Conservation (phyloP, 2,329 filamentous ascomycete species). For the Colletotrichum abscissum region DNA sequence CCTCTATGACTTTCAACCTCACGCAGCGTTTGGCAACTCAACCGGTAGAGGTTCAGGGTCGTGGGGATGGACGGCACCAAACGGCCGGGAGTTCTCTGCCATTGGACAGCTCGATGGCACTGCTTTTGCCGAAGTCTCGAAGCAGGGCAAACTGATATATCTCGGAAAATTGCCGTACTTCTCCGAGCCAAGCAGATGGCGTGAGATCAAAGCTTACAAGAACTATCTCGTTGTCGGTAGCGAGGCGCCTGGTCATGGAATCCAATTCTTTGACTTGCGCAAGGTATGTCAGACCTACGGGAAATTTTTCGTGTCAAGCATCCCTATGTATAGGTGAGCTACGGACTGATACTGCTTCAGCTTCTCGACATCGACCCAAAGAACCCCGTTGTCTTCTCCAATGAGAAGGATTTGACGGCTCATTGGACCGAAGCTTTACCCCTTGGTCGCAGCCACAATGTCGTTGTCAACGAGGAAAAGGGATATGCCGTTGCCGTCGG, state of each 20-base stretch:
- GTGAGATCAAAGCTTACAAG: slow-evolving; percentile 49
- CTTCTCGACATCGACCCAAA: slow-evolving; percentile 54
- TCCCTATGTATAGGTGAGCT: not conserved
- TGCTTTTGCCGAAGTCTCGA: slow-evolving; percentile 54
- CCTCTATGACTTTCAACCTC: slow-evolving; percentile 63
- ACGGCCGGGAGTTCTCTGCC: slow-evolving; percentile 55
- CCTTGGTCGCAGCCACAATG: slow-evolving; percentile 57
- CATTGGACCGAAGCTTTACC: slow-evolving; percentile 45
- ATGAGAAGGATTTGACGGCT: slow-evolving; percentile 42
- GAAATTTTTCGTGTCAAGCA: not conserved
- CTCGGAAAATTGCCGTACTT: slow-evolving; percentile 53
- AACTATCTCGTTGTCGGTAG: slow-evolving; percentile 46
- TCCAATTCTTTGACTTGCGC: slow-evolving; percentile 70
- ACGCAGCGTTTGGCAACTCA: slow-evolving; percentile 59
- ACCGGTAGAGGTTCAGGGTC: slow-evolving; percentile 41
- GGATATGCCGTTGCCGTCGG: slow-evolving; percentile 59
- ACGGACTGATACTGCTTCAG: slow-evolving; percentile 20
- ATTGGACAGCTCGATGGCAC: slow-evolving; percentile 55
- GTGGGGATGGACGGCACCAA: slow-evolving; percentile 53
- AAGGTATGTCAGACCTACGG: slow-evolving; percentile 41
- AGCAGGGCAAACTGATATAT: slow-evolving; percentile 52
- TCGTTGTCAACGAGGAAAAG: slow-evolving; percentile 58
- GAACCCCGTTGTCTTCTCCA: slow-evolving; percentile 43
- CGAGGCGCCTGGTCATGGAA: slow-evolving; percentile 58
- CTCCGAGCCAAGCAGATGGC: slow-evolving; percentile 44